Evolutionary conservation across 148 eudicot genomes (phyloP).

Genomic region (Nepenthes mirabilis): DNA sequence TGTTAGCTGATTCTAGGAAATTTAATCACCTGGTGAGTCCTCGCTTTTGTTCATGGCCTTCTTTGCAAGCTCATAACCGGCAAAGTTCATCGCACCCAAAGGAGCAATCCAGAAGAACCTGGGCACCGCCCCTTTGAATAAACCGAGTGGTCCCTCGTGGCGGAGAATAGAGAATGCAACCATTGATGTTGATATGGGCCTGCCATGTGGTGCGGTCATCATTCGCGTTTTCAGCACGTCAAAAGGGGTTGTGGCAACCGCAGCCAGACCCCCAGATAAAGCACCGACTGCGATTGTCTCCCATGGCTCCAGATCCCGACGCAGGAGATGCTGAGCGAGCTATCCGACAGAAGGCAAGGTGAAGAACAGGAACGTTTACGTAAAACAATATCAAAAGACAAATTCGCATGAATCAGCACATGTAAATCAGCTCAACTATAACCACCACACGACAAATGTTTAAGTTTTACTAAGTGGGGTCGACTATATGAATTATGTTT

Average conservation of each 20-base stretch:
- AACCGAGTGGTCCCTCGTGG: constrained; percentile 73
- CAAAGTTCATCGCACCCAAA: constrained; percentile 88
- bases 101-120: constrained; percentile 97
- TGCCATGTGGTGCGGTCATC: constrained; percentile 91
- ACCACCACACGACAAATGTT: too few species aligned
- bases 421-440: too few species aligned
- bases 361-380: too few species aligned
- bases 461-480: too few species aligned
- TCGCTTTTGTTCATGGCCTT: constrained; percentile 65
- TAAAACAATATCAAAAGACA: too few species aligned
- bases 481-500: too few species aligned
- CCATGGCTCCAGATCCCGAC: constrained; percentile 89
- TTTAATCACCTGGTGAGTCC: constrained; percentile 28
- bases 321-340: constrained; percentile 62
- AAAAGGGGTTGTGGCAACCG: constrained; percentile 84
- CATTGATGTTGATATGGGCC: constrained; percentile 40
- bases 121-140: constrained; percentile 87
- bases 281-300: constrained; percentile 92
- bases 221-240: constrained; percentile 86
- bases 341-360: constrained; percentile 8
- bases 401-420: too few species aligned
- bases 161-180: constrained; percentile 66
- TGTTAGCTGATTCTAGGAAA: constrained; percentile 20
- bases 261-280: constrained; percentile 80
- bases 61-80: constrained; percentile 82